phyloP scores from a whole-genome alignment of 306 rosid species.

The Notholithocarpus densiflorus region DNA sequence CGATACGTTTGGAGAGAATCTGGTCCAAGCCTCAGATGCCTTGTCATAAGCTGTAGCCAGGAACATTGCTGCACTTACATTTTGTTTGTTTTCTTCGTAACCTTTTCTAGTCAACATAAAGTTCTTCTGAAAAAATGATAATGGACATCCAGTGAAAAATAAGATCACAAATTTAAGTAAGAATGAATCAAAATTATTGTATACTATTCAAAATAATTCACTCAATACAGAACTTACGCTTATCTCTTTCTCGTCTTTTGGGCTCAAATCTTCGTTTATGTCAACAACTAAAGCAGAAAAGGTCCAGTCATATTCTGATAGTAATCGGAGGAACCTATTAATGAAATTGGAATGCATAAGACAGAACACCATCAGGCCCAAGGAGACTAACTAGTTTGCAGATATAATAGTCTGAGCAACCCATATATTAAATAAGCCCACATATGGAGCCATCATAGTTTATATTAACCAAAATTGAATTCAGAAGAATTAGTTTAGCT shows the following conservation, averaged over 20 bases:
- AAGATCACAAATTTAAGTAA: constrained; percentile 1
- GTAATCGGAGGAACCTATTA: constrained; percentile 72
- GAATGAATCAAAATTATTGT: constrained; percentile 2
- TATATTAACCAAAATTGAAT: neutral
- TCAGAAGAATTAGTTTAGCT: neutral
- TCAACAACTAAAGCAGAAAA: constrained; percentile 77
- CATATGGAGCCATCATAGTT: neutral
- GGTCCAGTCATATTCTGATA: constrained; percentile 82
- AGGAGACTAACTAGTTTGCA: constrained; percentile 2
- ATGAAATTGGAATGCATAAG: constrained; percentile 11
- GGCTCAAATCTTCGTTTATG: constrained; percentile 63
- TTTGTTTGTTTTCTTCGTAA: constrained; percentile 45
- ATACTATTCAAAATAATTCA: neutral
- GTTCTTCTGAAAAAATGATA: constrained; percentile 53
- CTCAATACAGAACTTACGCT: constrained; percentile 46
- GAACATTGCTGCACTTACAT: constrained; percentile 60
- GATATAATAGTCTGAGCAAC: neutral
- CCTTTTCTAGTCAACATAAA: constrained; percentile 61
- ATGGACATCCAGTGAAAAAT: neutral
- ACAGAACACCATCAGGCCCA: constrained; percentile 8
- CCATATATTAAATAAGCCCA: neutral
- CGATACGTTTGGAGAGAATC: constrained; percentile 55
- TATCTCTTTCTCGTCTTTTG: constrained; percentile 65
- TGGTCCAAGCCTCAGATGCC: constrained; percentile 90
- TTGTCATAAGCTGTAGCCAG: constrained; percentile 79